Evolutionary conservation across 108 stramenopile species (phyloP), one percentile per base, ranked within the genome.

Genomic region (Nannochloropsis gaditana): DNA sequence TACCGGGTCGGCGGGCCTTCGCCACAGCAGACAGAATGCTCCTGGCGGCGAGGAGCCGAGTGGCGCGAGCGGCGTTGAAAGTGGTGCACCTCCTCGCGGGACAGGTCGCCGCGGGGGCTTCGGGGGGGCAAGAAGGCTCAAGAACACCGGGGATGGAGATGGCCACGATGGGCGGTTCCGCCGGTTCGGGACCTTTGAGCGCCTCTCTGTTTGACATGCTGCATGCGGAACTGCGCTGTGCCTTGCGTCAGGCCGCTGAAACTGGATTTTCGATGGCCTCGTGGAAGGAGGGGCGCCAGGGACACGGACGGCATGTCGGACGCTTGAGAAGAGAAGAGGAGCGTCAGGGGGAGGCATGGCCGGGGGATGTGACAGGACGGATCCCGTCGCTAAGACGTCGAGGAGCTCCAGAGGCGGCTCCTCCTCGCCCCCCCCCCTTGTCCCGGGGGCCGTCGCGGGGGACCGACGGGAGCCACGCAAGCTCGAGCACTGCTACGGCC

Each of bases 181-280:
- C 90, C 41, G 90, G 90, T 3, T 89, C 90, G 9, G 90, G 86
- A 11, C 90, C 90, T 3, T 87, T 90, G n/a, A 88, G 87, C 11
- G 84, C 86, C 59, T 85, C 89, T 5, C 84, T 90, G 31, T 90
- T 90, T 85, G 85, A 90, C 44, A 81, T 90, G 89, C 83, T 90
- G 43, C 90, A 87, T 50, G 45, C 84, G 44, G 81, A 90, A 85
- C 83, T 89, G 44, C 45, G 44, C 21, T 84, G 41, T 31, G 80
- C 87, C 15, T 42, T 90, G 85, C 81, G 80, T n/a, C 59, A n/a
- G n/a, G 59, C 59, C 15, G 59, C 59, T 15, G 59, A 73, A n/a
- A 73, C 19, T n/a, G 59, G 59, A n/a, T n/a, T 1, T 73, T n/a
- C n/a, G 59, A 31, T 31, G 31, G 31, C 31, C 31, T 31, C 31